Conservation (phyloP, 352 stramenopile genomes). For the Pythium phragmiticola region DNA sequence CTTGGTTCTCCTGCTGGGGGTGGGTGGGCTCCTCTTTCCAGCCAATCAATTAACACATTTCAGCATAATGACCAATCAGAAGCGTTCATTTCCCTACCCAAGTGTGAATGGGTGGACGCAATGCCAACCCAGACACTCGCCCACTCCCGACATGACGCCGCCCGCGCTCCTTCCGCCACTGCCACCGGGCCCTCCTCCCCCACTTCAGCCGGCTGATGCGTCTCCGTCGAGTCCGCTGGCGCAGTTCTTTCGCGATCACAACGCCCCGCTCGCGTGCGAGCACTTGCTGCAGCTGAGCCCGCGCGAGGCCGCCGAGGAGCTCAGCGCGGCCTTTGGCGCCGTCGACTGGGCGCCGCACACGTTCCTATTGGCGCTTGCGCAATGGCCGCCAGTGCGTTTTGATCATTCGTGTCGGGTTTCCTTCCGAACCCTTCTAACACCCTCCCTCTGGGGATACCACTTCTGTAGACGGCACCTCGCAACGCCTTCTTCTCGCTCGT, state of each 20-base stretch:
- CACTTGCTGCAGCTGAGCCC: slow-evolving; percentile 2
- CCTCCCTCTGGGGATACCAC: too few species aligned
- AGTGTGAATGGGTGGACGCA: neutral
- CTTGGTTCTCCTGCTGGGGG: neutral
- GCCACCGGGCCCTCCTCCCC: neutral
- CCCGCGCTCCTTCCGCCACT: neutral
- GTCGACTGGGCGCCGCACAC: slow-evolving; percentile 20
- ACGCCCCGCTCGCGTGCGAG: slow-evolving; percentile 12
- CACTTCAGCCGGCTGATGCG: neutral
- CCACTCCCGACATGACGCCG: neutral
- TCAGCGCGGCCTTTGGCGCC: slow-evolving; percentile 7
- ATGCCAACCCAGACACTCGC: neutral
- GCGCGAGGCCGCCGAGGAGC: neutral
- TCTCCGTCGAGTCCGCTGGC: neutral
- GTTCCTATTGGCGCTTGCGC: slow-evolving; percentile 20
- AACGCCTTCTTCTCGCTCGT: slow-evolving; percentile 23
- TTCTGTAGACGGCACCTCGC: slow-evolving; percentile 9
- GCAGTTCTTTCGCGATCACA: slow-evolving; percentile 22
- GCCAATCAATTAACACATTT: neutral
- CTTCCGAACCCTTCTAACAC: neutral
- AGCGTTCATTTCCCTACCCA: neutral
- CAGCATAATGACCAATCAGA: neutral
- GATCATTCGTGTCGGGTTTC: neutral
- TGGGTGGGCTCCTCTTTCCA: neutral
- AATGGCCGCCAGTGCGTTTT: slow-evolving; percentile 21